These are phyloP conservation scores for Hortaea werneckii DNA, from an alignment of 2,329 filamentous ascomycete genomes.

Conservation along the genomic window DNA sequence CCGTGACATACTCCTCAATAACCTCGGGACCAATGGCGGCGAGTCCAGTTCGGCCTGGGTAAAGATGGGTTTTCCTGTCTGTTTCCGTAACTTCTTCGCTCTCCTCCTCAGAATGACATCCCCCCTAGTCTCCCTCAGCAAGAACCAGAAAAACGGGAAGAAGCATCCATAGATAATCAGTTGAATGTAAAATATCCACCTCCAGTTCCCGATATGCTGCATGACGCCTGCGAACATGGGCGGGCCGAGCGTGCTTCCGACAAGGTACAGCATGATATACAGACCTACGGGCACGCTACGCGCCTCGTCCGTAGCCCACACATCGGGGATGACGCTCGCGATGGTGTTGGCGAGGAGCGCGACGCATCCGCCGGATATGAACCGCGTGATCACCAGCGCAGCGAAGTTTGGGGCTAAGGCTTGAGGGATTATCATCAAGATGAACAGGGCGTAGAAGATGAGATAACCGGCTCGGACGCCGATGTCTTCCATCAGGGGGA, in stretches of 20 bases:
- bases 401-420: slow-evolving; percentile 29
- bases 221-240: slow-evolving; percentile 26
- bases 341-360: slow-evolving; percentile 27
- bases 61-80: slow-evolving; percentile 15
- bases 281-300: slow-evolving; percentile 26
- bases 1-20: slow-evolving; percentile 24
- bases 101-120: slow-evolving; percentile 35
- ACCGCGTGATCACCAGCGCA: slow-evolving; percentile 27
- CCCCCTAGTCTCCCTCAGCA: slow-evolving; percentile 38
- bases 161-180: slow-evolving; percentile 36
- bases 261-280: slow-evolving; percentile 27
- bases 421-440: slow-evolving; percentile 30
- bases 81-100: slow-evolving; percentile 26
- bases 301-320: slow-evolving; percentile 25
- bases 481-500: slow-evolving; percentile 30
- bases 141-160: slow-evolving; percentile 29
- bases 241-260: slow-evolving; percentile 27
- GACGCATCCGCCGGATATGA: slow-evolving; percentile 29
- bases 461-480: slow-evolving; percentile 24
- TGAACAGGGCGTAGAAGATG: slow-evolving; percentile 24
- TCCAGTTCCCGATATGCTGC: slow-evolving; percentile 23
- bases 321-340: slow-evolving; percentile 28
- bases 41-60: slow-evolving; percentile 27
- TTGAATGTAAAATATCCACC: slow-evolving; percentile 32
- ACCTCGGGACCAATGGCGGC: slow-evolving; percentile 20